These are phyloP conservation scores for Leucosporidium yakuticum DNA, from an alignment of 768 basidiomycete genomes.

Conservation along the genomic window DNA sequence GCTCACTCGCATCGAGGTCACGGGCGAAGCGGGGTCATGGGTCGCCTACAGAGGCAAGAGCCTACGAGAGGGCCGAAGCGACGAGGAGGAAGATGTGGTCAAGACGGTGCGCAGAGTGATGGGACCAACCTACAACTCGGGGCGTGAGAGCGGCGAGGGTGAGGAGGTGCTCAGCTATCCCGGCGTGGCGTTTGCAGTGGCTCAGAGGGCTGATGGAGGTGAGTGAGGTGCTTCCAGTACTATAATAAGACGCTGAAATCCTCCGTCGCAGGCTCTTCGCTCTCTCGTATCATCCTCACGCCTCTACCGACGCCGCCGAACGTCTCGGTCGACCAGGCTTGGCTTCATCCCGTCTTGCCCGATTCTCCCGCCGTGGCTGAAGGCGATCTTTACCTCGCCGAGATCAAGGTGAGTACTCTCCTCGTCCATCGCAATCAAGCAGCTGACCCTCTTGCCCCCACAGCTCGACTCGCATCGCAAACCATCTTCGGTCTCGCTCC, in stretches of 20 bases:
- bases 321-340: conserved; percentile 12
- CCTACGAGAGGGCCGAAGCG: background rate
- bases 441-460: background rate
- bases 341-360: conserved; percentile 14
- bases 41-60: conserved; percentile 23
- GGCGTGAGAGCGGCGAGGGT: background rate
- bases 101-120: conserved; percentile 34
- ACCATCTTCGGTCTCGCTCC: conserved; percentile 3
- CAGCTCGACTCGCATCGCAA: conserved; percentile 10
- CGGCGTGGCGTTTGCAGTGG: conserved; percentile 40
- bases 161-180: conserved; percentile 40
- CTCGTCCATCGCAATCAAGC: background rate
- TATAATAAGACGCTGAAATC: background rate
- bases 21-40: conserved; percentile 12
- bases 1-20: background rate
- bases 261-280: background rate
- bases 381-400: conserved; percentile 33
- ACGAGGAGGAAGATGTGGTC: conserved; percentile 21
- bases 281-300: conserved; percentile 22
- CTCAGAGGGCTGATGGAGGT: conserved; percentile 27
- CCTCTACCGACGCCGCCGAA: conserved; percentile 6
- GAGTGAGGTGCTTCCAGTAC: background rate
- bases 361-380: conserved; percentile 1
- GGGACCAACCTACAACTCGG: conserved; percentile 39
- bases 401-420: conserved; percentile 27